phyloP scores from a whole-genome alignment of 2,329 filamentous ascomycete species.

The Penicillium sp. region DNA sequence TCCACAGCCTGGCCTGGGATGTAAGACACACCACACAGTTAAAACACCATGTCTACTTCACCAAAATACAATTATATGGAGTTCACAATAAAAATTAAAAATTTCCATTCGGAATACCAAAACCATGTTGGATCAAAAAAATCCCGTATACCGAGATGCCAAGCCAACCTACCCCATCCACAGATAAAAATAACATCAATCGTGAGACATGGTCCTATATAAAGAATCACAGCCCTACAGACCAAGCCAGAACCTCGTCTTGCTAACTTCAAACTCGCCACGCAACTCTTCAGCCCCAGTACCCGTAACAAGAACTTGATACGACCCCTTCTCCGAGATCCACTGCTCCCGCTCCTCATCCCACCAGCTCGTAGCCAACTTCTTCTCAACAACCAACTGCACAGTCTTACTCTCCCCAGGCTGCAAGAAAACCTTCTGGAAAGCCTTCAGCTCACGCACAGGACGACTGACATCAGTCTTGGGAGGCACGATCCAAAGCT shows the following conservation, averaged over 20 bases:
- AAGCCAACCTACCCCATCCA: not conserved
- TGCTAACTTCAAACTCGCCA: conserved; percentile 56
- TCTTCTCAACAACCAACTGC: conserved; percentile 58
- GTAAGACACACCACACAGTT: too few relatives aligned
- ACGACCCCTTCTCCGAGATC: conserved; percentile 65
- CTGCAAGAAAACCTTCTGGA: conserved; percentile 62
- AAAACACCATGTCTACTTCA: too few relatives aligned
- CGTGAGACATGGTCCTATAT: conserved; percentile 4
- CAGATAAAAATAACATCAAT: conserved; percentile 7
- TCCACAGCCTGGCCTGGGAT: not conserved
- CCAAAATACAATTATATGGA: too few relatives aligned
- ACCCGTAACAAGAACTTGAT: conserved; percentile 62
- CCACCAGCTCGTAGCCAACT: conserved; percentile 68
- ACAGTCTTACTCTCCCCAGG: conserved; percentile 60
- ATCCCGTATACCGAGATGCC: not conserved
- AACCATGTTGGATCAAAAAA: not conserved
- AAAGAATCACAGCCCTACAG: conserved; percentile 42
- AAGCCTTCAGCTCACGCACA: conserved; percentile 64
- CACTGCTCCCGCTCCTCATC: conserved; percentile 67
- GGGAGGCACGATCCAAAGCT: conserved; percentile 53
- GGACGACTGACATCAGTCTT: conserved; percentile 55
- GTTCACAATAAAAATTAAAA: not conserved
- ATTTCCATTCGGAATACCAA: not conserved
- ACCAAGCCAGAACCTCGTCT: conserved; percentile 68
- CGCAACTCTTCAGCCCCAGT: conserved; percentile 55